A percentile compares a stretch with the other conserved stretches of the same genome.
Conservation (phyloP, 2,329 filamentous ascomycete species). For the Claviceps citrina region DNA sequence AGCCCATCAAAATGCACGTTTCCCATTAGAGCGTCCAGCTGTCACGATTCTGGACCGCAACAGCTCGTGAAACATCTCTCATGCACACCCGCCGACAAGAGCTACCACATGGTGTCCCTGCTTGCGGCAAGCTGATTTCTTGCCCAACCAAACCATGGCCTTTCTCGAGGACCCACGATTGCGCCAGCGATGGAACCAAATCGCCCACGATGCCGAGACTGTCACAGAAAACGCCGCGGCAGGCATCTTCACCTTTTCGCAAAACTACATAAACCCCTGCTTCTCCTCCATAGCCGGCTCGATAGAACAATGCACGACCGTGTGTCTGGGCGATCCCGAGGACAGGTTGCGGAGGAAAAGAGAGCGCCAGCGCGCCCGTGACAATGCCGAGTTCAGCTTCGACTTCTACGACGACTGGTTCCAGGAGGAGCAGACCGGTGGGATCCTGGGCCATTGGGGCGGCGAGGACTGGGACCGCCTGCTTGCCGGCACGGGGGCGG, state of each 20-base stretch:
- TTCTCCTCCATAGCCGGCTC: conserved; percentile 50
- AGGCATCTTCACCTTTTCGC: conserved; percentile 75
- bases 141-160: conserved; percentile 26
- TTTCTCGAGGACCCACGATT: conserved; percentile 71
- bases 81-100: not conserved
- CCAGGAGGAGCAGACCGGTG: conserved; percentile 34
- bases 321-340: conserved; percentile 56
- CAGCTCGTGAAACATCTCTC: too few relatives aligned
- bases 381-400: conserved; percentile 68
- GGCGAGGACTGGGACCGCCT: conserved; percentile 75
- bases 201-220: conserved; percentile 77
- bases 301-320: conserved; percentile 56
- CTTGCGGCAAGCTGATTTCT: conserved; percentile 6
- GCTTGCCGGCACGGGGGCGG: conserved; percentile 50
- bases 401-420: conserved; percentile 99
- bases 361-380: conserved; percentile 43
- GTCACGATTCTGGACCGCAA: too few relatives aligned
- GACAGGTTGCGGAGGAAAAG: conserved; percentile 55
- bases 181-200: conserved; percentile 84
- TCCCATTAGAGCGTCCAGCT: too few relatives aligned
- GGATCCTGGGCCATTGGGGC: conserved; percentile 58
- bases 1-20: too few relatives aligned
- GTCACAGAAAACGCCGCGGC: conserved; percentile 87
- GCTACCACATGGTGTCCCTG: not conserved
- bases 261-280: conserved; percentile 73